Evolutionary conservation across 2,329 filamentous ascomycete genomes (phyloP).

Genomic region (Herpotrichia juniperi): DNA sequence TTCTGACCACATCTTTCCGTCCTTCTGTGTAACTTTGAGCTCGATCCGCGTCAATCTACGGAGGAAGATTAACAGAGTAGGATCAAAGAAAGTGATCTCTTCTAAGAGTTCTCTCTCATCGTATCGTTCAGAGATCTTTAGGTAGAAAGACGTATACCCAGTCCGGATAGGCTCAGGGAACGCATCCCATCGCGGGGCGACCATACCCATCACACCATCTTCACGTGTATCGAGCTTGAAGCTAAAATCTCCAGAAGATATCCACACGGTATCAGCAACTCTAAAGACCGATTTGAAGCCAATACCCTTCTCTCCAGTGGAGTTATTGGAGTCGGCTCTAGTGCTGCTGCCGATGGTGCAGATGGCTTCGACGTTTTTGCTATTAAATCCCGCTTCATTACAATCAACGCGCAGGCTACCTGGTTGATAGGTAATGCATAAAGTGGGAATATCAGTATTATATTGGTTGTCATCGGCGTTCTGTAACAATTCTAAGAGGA

Average conservation of each 20-base stretch:
- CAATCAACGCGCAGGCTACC: constrained; percentile 46
- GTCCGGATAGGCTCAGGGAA: constrained; percentile 21
- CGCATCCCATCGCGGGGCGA: constrained; percentile 34
- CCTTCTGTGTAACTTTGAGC: no score
- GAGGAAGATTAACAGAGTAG: constrained; percentile 39
- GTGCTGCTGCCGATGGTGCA: constrained; percentile 56
- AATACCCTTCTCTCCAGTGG: constrained; percentile 43
- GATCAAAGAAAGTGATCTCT: constrained; percentile 26
- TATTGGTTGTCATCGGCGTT: constrained; percentile 61
- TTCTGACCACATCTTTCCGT: no score
- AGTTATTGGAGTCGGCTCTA: constrained; percentile 28
- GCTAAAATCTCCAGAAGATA: constrained; percentile 52
- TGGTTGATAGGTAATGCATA: constrained; percentile 30
- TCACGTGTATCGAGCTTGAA: constrained; percentile 50
- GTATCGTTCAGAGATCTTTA: constrained; percentile 21
- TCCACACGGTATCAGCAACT: constrained; percentile 50
- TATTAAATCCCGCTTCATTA: constrained; percentile 44
- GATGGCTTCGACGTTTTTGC: constrained; percentile 52
- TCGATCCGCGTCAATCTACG: constrained; percentile 30
- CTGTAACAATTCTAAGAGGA: constrained; percentile 60
- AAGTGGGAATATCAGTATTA: constrained; percentile 6
- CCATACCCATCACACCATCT: constrained; percentile 41
- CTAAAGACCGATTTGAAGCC: constrained; percentile 48
- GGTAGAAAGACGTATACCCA: constrained; percentile 18
- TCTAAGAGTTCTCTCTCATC: constrained; percentile 14